Evolutionary conservation across 2,329 filamentous ascomycete genomes (phyloP), one percentile per base, ranked within the genome.

Genomic region (Daldinia sp.): DNA sequence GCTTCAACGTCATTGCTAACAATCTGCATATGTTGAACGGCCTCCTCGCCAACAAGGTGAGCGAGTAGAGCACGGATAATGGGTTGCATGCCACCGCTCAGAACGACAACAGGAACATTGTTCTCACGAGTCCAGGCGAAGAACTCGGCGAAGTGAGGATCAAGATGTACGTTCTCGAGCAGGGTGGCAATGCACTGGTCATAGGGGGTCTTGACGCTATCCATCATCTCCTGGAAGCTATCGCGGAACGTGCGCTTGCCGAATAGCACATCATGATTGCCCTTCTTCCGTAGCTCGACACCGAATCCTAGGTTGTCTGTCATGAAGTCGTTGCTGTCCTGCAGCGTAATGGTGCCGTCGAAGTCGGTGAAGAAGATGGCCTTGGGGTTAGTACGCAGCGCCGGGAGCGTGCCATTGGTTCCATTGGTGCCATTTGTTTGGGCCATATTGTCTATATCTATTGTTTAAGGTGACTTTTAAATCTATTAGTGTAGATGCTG

Each of bases 291-390:
- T 73, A 89, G 87, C 69, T 87, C 89, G 30, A 81, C 77, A 57
- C 96, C 96, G 78, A 91, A 97, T 70, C 96, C 96, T 68, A 98
- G 87, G 81, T 93, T 96, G 84, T 98, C 96, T 65, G 94, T 98
- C 89, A 95, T 84, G 80, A 81, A 88, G 81, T 89, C 88, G 78
- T 90, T 91, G 78, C 84, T 87, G 81, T 90, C 89, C 76, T 87
- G 84, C 62, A 85, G 86, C 55, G 95, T 98, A 79, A 98, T 95
- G 60, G 94, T 98, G 77, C 96, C 96, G 82, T 99, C 96, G 79
- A 98, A 98, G 83, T 99, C 96, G 74, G 94, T 97, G 85, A 98
- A 98, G 88, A 99, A 98, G 85, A 99, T 94, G 84, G 93, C 92
- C 82, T 93, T 92, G 58, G 94, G 94, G 79, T 92, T 89, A 65